Evolutionary conservation across 2,329 filamentous ascomycete species (phyloP).

Genomic region (Sporothrix pseudoabietina): DNA sequence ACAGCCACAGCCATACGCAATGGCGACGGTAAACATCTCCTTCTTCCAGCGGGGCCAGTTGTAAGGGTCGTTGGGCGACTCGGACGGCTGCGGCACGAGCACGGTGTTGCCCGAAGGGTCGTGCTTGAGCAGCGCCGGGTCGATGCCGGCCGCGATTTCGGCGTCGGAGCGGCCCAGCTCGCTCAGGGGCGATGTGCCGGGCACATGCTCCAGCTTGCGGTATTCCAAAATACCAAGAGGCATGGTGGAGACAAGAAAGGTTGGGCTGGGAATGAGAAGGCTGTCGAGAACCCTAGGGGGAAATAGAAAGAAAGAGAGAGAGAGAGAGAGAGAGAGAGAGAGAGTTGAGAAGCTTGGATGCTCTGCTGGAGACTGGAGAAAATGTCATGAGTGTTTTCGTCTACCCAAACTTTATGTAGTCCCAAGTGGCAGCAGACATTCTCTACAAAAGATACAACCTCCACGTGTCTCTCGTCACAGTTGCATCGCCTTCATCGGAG

Average conservation of each 20-base stretch:
- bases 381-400: background rate
- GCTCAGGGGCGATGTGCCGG: conserved; percentile 38
- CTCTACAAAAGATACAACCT: background rate
- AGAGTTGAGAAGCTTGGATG: background rate
- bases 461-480: background rate
- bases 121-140: conserved; percentile 37
- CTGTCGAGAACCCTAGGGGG: too few species aligned
- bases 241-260: conserved; percentile 31
- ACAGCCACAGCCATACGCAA: conserved; percentile 46
- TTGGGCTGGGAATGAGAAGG: too few species aligned
- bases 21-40: conserved; percentile 44
- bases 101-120: conserved; percentile 44
- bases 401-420: background rate
- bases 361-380: background rate
- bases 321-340: too few species aligned
- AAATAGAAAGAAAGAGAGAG: too few species aligned
- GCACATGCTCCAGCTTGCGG: conserved; percentile 38
- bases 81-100: conserved; percentile 54
- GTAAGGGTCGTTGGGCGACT: conserved; percentile 51
- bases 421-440: background rate
- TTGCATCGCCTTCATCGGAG: conserved; percentile 14
- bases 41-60: conserved; percentile 48
- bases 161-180: conserved; percentile 35
- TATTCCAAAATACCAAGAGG: conserved; percentile 38
- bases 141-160: conserved; percentile 32